Conservation (phyloP, 176 grass and related monocot species). For the Pontederia crassipes region DNA sequence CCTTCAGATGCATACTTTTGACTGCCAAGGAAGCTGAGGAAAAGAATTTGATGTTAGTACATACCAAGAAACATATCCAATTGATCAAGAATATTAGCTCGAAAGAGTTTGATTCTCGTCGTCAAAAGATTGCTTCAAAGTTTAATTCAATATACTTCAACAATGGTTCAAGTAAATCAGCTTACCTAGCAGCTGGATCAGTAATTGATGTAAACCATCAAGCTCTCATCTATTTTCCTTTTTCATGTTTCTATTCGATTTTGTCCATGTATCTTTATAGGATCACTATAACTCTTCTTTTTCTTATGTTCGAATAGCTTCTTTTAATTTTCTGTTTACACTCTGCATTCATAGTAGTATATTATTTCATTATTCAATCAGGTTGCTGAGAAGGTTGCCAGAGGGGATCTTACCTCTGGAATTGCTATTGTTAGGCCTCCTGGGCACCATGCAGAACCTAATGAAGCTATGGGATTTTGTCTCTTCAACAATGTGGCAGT, state of each 20-base stretch:
- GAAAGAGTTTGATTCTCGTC: slow-evolving; percentile 46
- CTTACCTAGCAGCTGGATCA: slow-evolving; percentile 82
- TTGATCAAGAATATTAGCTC: slow-evolving; percentile 79
- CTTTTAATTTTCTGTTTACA: neutral
- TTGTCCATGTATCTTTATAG: neutral
- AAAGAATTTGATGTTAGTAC: slow-evolving; percentile 55
- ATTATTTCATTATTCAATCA: slow-evolving; percentile 25
- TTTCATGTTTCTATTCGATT: neutral
- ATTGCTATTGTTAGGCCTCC: slow-evolving; percentile 95
- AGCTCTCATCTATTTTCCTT: neutral
- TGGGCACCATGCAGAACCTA: slow-evolving; percentile 85
- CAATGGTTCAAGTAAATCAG: slow-evolving; percentile 79
- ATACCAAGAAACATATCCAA: slow-evolving; percentile 60
- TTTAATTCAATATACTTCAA: slow-evolving; percentile 95
- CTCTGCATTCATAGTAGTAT: neutral
- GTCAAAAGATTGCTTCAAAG: slow-evolving; percentile 48
- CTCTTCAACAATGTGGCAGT: slow-evolving; percentile 95
- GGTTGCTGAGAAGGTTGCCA: slow-evolving; percentile 79
- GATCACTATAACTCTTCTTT: too few relatives aligned
- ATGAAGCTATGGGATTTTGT: slow-evolving; percentile 93
- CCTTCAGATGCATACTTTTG: slow-evolving; percentile 41
- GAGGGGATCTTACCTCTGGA: slow-evolving; percentile 66
- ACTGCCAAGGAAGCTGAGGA: slow-evolving; percentile 70
- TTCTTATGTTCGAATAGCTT: neutral
- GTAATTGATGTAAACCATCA: slow-evolving; percentile 47